A percentile compares a stretch with the other conserved stretches of the same genome.
These are phyloP conservation scores for Cladosporium velox DNA, from an alignment of 2,329 filamentous ascomycete species.

Conservation along the genomic window DNA sequence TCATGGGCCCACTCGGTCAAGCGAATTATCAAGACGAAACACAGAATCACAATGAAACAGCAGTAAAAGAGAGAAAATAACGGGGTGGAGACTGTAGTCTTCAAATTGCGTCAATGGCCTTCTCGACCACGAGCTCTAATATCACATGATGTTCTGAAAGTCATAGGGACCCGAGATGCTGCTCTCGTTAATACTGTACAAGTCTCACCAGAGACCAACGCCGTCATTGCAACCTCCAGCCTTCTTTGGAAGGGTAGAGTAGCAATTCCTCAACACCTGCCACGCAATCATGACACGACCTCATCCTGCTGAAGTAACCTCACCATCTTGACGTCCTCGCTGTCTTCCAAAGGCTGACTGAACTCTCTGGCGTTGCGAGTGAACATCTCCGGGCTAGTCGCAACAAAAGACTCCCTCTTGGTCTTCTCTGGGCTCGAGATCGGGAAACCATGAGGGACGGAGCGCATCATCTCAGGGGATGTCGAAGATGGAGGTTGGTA, in stretches of 20 bases:
- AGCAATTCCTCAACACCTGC: neutral
- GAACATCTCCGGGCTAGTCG: constrained; percentile 18
- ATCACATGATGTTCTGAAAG: constrained; percentile 17
- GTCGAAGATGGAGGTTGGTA: constrained; percentile 34
- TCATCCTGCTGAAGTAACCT: neutral
- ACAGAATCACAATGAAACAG: neutral
- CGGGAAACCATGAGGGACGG: constrained; percentile 23
- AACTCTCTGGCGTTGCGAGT: constrained; percentile 8
- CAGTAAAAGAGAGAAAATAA: neutral
- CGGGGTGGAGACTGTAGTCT: neutral
- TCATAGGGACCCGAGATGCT: constrained; percentile 10
- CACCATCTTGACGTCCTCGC: constrained; percentile 8
- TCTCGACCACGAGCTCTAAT: constrained; percentile 17
- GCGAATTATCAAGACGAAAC: neutral
- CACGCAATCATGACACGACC: neutral
- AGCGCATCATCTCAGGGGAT: constrained; percentile 33
- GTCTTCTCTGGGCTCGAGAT: constrained; percentile 25
- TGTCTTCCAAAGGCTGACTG: constrained; percentile 17
- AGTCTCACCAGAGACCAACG: constrained; percentile 4
- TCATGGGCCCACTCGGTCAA: neutral
- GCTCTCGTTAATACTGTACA: constrained; percentile 20
- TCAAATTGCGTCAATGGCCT: constrained; percentile 15
- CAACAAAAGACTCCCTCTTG: constrained; percentile 27
- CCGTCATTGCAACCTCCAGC: neutral
- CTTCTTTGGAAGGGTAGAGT: neutral